A percentile compares a stretch with the other conserved stretches of the same genome.
Conservation (phyloP, 1,284 basidiomycete species). For the Stygiomarasmius scandens region DNA sequence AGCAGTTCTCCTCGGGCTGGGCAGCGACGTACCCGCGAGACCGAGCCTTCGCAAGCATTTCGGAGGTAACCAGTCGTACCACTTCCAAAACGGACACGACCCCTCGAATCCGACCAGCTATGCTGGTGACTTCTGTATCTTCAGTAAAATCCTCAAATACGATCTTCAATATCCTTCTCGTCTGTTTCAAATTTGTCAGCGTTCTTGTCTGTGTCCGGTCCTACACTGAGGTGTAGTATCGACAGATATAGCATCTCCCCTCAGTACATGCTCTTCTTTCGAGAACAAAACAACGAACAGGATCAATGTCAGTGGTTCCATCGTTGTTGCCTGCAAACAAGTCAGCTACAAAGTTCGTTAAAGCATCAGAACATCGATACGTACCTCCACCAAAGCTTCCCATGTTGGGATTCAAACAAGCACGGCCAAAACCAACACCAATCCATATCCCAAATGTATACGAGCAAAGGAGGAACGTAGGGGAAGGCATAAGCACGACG, state of each 20-base stretch:
- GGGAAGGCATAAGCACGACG: constrained; percentile 29
- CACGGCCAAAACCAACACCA: constrained; percentile 15
- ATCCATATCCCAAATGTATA: constrained; percentile 26
- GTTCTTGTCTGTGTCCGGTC: not conserved
- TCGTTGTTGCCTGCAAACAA: too few species aligned
- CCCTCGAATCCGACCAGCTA: constrained; percentile 16
- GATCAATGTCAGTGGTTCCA: too few species aligned
- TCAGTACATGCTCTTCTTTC: not conserved
- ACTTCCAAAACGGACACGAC: constrained; percentile 18
- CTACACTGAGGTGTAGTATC: too few species aligned
- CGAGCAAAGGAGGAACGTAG: constrained; percentile 27
- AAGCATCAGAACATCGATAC: too few species aligned
- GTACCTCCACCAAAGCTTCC: constrained; percentile 31
- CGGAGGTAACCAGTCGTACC: constrained; percentile 21
- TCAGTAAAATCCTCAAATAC: too few species aligned
- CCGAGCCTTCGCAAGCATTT: constrained; percentile 31
- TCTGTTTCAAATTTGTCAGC: not conserved
- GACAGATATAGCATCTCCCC: constrained; percentile 30
- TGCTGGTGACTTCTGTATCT: constrained; percentile 1
- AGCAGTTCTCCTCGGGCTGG: constrained; percentile 1
- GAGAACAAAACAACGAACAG: too few species aligned
- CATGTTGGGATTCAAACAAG: constrained; percentile 25
- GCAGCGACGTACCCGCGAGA: constrained; percentile 23
- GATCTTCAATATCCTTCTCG: too few species aligned
- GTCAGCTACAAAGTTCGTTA: too few species aligned